These are phyloP conservation scores for Curvularia sp. DNA, from an alignment of 2,329 filamentous ascomycete genomes.

Conservation along the genomic window DNA sequence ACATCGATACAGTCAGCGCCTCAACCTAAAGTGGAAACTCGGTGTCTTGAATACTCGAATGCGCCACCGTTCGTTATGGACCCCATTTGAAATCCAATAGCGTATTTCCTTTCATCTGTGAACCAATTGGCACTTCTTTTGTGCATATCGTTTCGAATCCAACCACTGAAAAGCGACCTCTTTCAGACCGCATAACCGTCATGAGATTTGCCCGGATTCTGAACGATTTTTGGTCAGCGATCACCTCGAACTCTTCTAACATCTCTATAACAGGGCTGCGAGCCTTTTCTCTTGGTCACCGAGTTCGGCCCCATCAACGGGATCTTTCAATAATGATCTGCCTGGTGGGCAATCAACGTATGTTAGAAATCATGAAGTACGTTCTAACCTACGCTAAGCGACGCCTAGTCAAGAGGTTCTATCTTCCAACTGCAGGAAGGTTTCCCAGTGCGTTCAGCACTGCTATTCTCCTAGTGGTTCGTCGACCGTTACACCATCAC, in stretches of 20 bases:
- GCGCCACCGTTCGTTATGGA: neutral
- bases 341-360: neutral
- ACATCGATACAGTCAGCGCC: neutral
- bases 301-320: neutral
- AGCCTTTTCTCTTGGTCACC: slow-evolving; percentile 3
- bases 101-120: neutral
- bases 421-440: neutral
- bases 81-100: neutral
- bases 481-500: neutral
- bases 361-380: neutral
- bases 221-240: slow-evolving; percentile 1
- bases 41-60: neutral
- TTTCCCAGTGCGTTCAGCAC: neutral
- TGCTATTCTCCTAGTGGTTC: neutral
- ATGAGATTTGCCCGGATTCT: neutral
- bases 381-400: neutral
- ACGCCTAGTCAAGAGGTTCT: neutral
- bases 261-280: neutral
- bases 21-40: neutral
- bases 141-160: neutral
- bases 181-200: neutral
- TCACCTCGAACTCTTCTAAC: slow-evolving; percentile 22
- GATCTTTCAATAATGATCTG: neutral
- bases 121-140: neutral
- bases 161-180: neutral